Evolutionary conservation across 352 stramenopile genomes (phyloP).

Genomic region (Thalassiosira allenii): DNA sequence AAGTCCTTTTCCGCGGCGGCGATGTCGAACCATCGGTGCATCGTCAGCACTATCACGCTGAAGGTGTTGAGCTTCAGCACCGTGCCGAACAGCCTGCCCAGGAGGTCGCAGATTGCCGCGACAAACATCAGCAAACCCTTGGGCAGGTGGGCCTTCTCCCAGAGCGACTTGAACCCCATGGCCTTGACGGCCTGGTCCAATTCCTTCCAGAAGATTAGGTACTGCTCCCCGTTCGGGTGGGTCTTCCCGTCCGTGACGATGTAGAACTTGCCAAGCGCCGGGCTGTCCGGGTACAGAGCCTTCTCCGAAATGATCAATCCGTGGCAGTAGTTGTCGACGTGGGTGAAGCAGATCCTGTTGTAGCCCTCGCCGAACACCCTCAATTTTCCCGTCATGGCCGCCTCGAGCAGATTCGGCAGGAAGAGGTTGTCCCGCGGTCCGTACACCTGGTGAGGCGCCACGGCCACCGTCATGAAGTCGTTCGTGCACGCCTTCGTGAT

Average conservation of each 20-base stretch:
- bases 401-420: constrained; percentile 88
- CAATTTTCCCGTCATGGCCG: constrained; percentile 84
- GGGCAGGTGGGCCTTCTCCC: constrained; percentile 86
- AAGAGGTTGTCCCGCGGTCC: constrained; percentile 89
- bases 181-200: constrained; percentile 85
- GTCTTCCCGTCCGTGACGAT: constrained; percentile 89
- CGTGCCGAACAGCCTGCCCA: constrained; percentile 72
- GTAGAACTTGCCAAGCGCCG: constrained; percentile 91
- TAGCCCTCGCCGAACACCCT: constrained; percentile 89
- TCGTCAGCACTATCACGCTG: constrained; percentile 90
- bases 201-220: constrained; percentile 88
- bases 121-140: constrained; percentile 84
- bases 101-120: constrained; percentile 84
- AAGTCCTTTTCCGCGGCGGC: constrained; percentile 87
- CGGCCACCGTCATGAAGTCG: constrained; percentile 88
- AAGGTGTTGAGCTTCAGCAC: constrained; percentile 89
- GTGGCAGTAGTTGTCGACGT: constrained; percentile 93
- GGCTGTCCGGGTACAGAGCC: constrained; percentile 77
- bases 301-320: constrained; percentile 87
- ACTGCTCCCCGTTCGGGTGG: constrained; percentile 70
- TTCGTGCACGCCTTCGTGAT: constrained; percentile 67
- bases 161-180: constrained; percentile 88
- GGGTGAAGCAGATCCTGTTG: constrained; percentile 89
- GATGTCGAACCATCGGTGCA: constrained; percentile 91
- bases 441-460: constrained; percentile 93